Conservation (phyloP, 2,329 filamentous ascomycete species). For the Exophiala calicioides region DNA sequence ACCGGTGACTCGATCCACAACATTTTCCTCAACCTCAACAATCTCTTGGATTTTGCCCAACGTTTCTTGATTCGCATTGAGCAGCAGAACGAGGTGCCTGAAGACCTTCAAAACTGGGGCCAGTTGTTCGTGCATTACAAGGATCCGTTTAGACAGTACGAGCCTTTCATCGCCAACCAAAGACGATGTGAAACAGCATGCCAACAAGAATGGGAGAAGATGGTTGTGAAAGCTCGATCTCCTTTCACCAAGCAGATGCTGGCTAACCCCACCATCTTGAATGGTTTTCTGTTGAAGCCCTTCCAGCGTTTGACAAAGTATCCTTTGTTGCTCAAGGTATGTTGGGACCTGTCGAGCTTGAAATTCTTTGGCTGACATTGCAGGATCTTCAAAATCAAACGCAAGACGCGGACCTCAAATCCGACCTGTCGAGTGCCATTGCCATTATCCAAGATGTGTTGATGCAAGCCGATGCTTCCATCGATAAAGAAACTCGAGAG, state of each 20-base stretch:
- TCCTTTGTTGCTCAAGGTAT: slow-evolving; percentile 80
- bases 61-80: slow-evolving; percentile 94
- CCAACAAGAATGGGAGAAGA: slow-evolving; percentile 82
- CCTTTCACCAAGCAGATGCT: slow-evolving; percentile 71
- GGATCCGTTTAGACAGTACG: slow-evolving; percentile 87
- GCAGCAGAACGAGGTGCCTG: slow-evolving; percentile 83
- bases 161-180: slow-evolving; percentile 96
- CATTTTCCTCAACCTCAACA: slow-evolving; percentile 95
- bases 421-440: slow-evolving; percentile 74
- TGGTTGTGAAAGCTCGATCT: slow-evolving; percentile 68
- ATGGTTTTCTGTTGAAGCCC: slow-evolving; percentile 91
- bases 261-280: slow-evolving; percentile 80
- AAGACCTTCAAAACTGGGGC: slow-evolving; percentile 86
- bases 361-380: slow-evolving; percentile 14
- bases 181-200: slow-evolving; percentile 85
- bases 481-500: slow-evolving; percentile 80
- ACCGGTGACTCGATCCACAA: slow-evolving; percentile 88
- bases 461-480: slow-evolving; percentile 82
- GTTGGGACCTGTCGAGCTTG: slow-evolving; percentile 26
- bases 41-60: slow-evolving; percentile 91
- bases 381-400: slow-evolving; percentile 86
- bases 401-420: slow-evolving; percentile 67
- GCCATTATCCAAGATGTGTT: slow-evolving; percentile 80
- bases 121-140: slow-evolving; percentile 82
- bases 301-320: slow-evolving; percentile 97